Evolutionary conservation across 1,139 yeast species (phyloP).

Genomic region (Hyphopichia fennica): DNA sequence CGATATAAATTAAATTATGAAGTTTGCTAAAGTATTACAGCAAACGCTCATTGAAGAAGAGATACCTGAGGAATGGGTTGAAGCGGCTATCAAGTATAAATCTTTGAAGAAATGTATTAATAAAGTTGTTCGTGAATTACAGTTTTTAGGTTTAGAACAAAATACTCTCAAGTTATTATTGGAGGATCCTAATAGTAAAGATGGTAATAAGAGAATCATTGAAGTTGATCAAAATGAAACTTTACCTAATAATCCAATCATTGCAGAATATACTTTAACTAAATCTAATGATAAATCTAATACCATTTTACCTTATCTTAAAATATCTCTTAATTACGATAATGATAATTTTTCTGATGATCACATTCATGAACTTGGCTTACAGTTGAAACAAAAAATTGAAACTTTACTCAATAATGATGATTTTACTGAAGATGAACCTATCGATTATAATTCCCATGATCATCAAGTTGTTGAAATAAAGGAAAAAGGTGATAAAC

Average conservation of each 20-base stretch:
- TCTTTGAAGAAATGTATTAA: conserved; percentile 65
- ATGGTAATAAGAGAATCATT: conserved; percentile 17
- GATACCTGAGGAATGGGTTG: conserved; percentile 69
- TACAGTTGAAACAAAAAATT: conserved; percentile 31
- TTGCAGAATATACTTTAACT: conserved; percentile 43
- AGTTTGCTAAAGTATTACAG: conserved; percentile 72
- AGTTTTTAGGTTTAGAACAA: conserved; percentile 51
- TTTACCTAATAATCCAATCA: conserved; percentile 37
- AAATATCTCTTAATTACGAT: conserved; percentile 37
- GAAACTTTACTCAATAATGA: conserved; percentile 26
- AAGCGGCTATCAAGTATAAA: conserved; percentile 71
- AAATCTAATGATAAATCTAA: conserved; percentile 21
- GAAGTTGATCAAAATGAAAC: conserved; percentile 36
- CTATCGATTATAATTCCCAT: conserved; percentile 62
- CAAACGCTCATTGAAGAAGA: conserved; percentile 60
- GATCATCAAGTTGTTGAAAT: conserved; percentile 13
- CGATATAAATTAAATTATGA: no score
- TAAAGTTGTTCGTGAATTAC: conserved; percentile 60
- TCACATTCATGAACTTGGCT: conserved; percentile 35
- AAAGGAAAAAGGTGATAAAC: conserved; percentile 3
- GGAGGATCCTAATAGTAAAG: conserved; percentile 22
- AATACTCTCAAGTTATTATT: conserved; percentile 47
- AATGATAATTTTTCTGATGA: conserved; percentile 34
- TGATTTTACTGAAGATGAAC: conserved; percentile 9
- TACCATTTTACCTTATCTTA: conserved; percentile 37